phyloP scores from a whole-genome alignment of 352 stramenopile species.

The Phytopythium cucurbitacearum region DNA sequence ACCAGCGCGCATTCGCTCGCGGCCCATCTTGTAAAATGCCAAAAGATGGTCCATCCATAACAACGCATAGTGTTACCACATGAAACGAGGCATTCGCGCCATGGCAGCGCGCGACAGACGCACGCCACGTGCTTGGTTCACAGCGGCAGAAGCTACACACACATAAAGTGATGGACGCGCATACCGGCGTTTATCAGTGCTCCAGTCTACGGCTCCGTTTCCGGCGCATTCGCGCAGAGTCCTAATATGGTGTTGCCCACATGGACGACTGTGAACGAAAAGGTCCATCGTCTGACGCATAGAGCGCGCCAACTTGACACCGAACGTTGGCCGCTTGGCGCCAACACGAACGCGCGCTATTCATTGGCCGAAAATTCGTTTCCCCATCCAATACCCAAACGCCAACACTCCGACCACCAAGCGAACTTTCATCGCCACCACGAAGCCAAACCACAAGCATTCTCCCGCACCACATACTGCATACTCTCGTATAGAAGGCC shows the following conservation, averaged over 20 bases:
- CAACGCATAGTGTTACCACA: no score
- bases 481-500: not conserved
- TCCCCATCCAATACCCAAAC: not conserved
- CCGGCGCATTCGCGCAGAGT: no score
- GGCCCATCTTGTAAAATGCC: not conserved
- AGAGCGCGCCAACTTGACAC: not conserved
- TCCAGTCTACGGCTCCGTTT: no score
- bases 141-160: no score
- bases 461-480: not conserved
- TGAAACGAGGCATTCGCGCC: no score
- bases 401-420: not conserved
- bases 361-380: not conserved
- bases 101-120: no score
- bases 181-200: no score
- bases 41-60: not conserved
- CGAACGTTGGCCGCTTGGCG: not conserved
- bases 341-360: no score
- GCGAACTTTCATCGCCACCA: not conserved
- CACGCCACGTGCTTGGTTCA: no score
- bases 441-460: not conserved
- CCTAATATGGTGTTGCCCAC: no score
- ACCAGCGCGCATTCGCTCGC: not conserved
- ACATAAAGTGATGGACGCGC: no score
- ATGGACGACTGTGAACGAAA: not conserved
- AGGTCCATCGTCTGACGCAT: not conserved